These are phyloP conservation scores for Diutina neorugosa DNA, from an alignment of 1,139 yeast genomes.

Conservation along the genomic window DNA sequence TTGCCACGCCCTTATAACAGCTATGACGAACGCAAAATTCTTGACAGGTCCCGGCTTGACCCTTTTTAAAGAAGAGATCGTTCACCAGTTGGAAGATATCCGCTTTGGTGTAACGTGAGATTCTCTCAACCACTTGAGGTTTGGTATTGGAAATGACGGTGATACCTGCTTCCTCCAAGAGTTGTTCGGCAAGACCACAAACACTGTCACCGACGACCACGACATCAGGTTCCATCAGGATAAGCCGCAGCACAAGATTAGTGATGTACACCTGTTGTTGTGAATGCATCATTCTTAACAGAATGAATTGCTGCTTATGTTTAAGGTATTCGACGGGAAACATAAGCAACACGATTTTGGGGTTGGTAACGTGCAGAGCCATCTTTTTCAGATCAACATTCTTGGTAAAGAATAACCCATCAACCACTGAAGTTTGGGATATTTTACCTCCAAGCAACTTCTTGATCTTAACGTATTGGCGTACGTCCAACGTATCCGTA, in stretches of 20 bases:
- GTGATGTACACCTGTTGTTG: conserved; percentile 82
- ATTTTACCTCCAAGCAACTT: conserved; percentile 66
- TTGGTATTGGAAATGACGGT: conserved; percentile 74
- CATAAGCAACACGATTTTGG: conserved; percentile 71
- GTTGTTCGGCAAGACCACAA: conserved; percentile 68
- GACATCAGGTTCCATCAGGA: conserved; percentile 68
- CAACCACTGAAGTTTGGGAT: conserved; percentile 47
- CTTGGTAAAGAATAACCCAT: conserved; percentile 81
- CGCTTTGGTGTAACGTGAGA: conserved; percentile 72
- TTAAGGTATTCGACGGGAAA: conserved; percentile 83
- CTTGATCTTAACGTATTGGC: conserved; percentile 81
- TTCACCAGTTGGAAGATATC: conserved; percentile 51
- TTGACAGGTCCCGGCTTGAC: conserved; percentile 61
- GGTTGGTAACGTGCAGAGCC: conserved; percentile 51
- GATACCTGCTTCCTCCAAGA: conserved; percentile 63
- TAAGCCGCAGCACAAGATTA: conserved; percentile 69
- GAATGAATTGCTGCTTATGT: conserved; percentile 61
- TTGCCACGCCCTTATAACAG: conserved; percentile 40
- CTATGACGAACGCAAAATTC: conserved; percentile 61
- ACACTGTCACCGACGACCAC: conserved; percentile 73
- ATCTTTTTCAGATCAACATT: conserved; percentile 72
- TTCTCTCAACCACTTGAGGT: conserved; percentile 69
- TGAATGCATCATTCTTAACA: conserved; percentile 72
- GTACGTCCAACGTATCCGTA: conserved; percentile 72
- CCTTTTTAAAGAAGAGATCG: conserved; percentile 36